Conservation (phyloP, 2,329 filamentous ascomycete species). For the Nectriaceae sp. region DNA sequence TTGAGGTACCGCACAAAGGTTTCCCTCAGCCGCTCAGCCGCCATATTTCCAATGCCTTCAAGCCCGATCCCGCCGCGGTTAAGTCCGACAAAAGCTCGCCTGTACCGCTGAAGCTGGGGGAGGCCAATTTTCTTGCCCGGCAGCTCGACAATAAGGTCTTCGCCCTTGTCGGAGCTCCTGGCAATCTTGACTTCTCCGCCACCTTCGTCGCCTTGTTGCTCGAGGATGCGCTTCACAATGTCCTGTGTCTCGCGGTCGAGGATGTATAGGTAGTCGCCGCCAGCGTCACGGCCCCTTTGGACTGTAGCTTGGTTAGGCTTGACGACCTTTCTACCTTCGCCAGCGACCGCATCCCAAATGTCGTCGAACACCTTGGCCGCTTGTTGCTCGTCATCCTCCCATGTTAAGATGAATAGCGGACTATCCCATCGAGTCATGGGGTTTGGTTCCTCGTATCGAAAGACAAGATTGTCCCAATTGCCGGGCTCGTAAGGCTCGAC, state of each 20-base stretch:
- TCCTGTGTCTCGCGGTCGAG: constrained; percentile 79
- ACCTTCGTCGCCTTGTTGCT: constrained; percentile 67
- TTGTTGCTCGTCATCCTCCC: constrained; percentile 70
- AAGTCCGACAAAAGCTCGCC: constrained; percentile 75
- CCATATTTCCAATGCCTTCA: constrained; percentile 56
- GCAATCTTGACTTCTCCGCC: constrained; percentile 57
- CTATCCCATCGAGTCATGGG: constrained; percentile 84
- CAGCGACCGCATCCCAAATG: constrained; percentile 76
- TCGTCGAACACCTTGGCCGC: constrained; percentile 57
- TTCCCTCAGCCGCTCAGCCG: constrained; percentile 57
- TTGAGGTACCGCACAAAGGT: constrained; percentile 69
- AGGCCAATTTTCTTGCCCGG: constrained; percentile 68
- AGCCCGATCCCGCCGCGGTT: constrained; percentile 70
- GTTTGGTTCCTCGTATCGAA: constrained; percentile 84
- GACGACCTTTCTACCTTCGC: constrained; percentile 62
- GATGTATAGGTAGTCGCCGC: constrained; percentile 76
- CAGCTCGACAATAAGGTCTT: constrained; percentile 62
- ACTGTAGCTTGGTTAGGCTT: constrained; percentile 77
- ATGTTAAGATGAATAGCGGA: constrained; percentile 76
- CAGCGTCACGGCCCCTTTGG: constrained; percentile 59
- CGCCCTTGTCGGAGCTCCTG: constrained; percentile 34
- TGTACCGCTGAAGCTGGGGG: constrained; percentile 74
- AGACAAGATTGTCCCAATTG: constrained; percentile 79
- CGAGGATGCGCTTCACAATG: constrained; percentile 69
- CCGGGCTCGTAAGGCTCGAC: constrained; percentile 51